These are phyloP conservation scores for Phialophora verrucosa DNA, from an alignment of 2,329 filamentous ascomycete species.

Conservation along the genomic window DNA sequence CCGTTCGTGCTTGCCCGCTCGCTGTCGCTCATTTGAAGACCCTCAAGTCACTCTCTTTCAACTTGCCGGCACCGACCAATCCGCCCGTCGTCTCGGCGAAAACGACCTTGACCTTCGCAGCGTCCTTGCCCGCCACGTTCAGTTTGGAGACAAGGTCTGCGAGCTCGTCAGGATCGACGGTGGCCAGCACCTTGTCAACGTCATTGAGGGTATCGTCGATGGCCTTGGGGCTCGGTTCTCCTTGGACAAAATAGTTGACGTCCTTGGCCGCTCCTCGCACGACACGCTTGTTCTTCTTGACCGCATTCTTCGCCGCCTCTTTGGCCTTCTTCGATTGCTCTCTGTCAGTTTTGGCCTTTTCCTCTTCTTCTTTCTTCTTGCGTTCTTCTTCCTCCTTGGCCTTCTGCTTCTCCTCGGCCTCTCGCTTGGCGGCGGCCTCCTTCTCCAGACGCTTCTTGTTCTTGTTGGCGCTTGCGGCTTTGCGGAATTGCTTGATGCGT, in stretches of 20 bases:
- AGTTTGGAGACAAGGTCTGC: conserved; percentile 82
- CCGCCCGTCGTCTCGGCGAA: conserved; percentile 80
- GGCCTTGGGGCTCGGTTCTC: conserved; percentile 71
- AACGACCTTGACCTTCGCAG: conserved; percentile 81
- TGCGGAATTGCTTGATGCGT: conserved; percentile 96
- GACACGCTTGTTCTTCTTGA: conserved; percentile 99
- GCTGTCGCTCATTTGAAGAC: conserved; percentile 42
- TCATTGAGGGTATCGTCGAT: conserved; percentile 85
- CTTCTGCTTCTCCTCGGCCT: conserved; percentile 80
- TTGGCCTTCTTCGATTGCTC: conserved; percentile 93
- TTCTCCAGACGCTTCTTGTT: conserved; percentile 92
- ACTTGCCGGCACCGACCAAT: conserved; percentile 79
- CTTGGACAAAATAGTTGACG: conserved; percentile 86
- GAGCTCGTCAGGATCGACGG: conserved; percentile 90
- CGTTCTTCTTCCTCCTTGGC: conserved; percentile 84
- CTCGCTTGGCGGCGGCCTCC: conserved; percentile 88
- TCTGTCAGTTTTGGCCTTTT: conserved; percentile 80
- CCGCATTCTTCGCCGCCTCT: conserved; percentile 96
- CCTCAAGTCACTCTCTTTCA: conserved; percentile 84
- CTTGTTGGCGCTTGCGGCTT: conserved; percentile 89
- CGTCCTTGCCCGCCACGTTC: conserved; percentile 74
- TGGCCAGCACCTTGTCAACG: conserved; percentile 83
- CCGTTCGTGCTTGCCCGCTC: neutral
- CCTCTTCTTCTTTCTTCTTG: conserved; percentile 81
- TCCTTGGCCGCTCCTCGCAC: conserved; percentile 94